phyloP scores from a whole-genome alignment of 768 basidiomycete species.

The Rhodotorula sphaerocarpa region DNA sequence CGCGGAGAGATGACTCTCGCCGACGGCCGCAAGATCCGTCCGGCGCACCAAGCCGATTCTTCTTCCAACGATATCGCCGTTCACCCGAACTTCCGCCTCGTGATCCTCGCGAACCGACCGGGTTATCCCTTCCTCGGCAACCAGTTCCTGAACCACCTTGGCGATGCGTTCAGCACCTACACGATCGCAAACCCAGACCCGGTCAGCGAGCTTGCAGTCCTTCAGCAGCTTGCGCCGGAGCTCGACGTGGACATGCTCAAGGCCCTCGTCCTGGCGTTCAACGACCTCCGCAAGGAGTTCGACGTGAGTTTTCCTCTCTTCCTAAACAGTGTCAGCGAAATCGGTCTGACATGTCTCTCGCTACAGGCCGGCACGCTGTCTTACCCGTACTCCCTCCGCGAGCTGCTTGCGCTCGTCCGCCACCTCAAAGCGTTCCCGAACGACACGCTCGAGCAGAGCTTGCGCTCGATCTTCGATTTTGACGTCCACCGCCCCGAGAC shows the following conservation, averaged over 20 bases:
- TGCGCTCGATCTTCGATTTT: constrained; percentile 30
- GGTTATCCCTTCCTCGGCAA: constrained; percentile 29
- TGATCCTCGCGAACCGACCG: constrained; percentile 24
- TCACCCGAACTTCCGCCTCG: constrained; percentile 26
- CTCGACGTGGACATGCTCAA: constrained; percentile 5
- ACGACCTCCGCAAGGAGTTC: constrained; percentile 20
- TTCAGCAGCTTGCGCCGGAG: constrained; percentile 19
- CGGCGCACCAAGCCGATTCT: not conserved
- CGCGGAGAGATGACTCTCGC: constrained; percentile 30
- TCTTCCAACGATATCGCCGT: constrained; percentile 4
- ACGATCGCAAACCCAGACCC: constrained; percentile 25
- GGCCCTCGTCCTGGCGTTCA: constrained; percentile 10
- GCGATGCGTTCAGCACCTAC: constrained; percentile 21
- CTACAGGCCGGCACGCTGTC: constrained; percentile 4
- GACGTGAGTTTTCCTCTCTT: not conserved
- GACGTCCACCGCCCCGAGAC: constrained; percentile 18
- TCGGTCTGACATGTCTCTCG: not conserved
- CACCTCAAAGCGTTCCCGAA: constrained; percentile 17
- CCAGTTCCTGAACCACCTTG: constrained; percentile 11
- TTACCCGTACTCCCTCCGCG: constrained; percentile 32
- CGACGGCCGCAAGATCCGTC: constrained; percentile 19
- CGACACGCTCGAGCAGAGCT: constrained; percentile 15
- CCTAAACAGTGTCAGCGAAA: not conserved
- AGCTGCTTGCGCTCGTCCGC: constrained; percentile 23
- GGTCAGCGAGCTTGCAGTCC: constrained; percentile 11